These are phyloP conservation scores for Fistulifera pelliculosa DNA, from an alignment of 108 stramenopile genomes.

Conservation along the genomic window DNA sequence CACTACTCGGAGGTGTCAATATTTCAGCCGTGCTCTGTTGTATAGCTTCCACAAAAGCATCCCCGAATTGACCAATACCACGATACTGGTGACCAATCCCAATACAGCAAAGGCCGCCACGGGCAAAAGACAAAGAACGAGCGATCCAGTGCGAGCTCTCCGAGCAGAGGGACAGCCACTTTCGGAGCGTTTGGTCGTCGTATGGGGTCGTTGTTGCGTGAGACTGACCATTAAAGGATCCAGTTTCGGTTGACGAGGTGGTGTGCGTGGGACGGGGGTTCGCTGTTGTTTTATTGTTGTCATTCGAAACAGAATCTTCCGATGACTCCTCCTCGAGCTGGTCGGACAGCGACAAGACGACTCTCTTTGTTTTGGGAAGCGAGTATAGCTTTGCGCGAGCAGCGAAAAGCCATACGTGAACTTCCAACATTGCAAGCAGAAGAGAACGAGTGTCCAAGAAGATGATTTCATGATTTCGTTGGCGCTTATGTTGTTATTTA, in stretches of 20 bases:
- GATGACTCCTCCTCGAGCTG: too few species aligned
- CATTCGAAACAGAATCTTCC: too few species aligned
- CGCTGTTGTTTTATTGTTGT: too few species aligned
- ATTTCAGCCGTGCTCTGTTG: constrained; percentile 1
- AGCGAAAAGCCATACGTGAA: too few species aligned
- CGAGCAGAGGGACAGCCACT: constrained; percentile 46
- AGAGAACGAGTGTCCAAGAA: too few species aligned
- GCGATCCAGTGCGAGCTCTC: constrained; percentile 65
- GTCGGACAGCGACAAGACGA: too few species aligned
- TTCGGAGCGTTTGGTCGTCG: constrained; percentile 19
- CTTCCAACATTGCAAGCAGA: too few species aligned
- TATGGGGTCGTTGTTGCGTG: constrained; percentile 34
- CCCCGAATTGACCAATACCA: constrained; percentile 31
- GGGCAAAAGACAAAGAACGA: constrained; percentile 50
- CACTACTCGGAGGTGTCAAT: constrained; percentile 2
- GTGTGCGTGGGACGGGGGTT: too few species aligned
- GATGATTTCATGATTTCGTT: too few species aligned
- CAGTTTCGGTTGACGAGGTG: constrained; percentile 8
- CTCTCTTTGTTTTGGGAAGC: too few species aligned
- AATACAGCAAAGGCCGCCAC: constrained; percentile 51
- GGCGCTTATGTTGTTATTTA: too few species aligned
- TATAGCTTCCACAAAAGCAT: constrained; percentile 8
- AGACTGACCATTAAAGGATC: constrained; percentile 64
- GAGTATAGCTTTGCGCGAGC: too few species aligned
- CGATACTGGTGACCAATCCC: constrained; percentile 50